These are phyloP conservation scores for Annulohypoxylon moriforme DNA, from an alignment of 495 filamentous ascomycete species.

Conservation along the genomic window DNA sequence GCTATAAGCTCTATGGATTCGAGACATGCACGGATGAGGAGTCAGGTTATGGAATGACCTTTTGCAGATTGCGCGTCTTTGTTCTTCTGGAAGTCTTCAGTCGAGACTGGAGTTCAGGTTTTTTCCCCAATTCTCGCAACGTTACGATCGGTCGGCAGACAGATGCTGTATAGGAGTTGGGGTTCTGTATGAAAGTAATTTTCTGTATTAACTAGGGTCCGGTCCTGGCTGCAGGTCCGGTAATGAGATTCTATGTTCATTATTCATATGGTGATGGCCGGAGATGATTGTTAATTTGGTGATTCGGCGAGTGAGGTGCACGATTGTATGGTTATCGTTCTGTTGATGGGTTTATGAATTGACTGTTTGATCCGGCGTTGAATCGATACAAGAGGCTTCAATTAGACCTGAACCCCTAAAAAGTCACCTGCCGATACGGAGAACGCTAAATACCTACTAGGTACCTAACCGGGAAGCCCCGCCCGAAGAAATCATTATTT, in stretches of 20 bases:
- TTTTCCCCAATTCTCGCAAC: constrained; percentile 1
- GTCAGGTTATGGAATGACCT: not conserved
- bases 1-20: not conserved
- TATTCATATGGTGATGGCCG: not conserved
- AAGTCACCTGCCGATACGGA: no score
- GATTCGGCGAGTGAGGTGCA: not conserved
- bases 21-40: not conserved
- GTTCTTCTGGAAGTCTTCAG: constrained; percentile 1
- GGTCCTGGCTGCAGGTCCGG: not conserved
- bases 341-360: not conserved
- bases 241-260: not conserved
- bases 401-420: not conserved
- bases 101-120: constrained; percentile 13
- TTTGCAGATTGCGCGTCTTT: constrained; percentile 23
- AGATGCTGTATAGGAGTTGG: constrained; percentile 12
- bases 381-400: not conserved
- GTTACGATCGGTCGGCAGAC: constrained; percentile 1
- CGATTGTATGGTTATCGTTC: not conserved
- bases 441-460: no score
- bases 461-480: no score
- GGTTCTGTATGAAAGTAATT: constrained; percentile 9
- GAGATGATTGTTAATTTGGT: not conserved
- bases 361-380: not conserved
- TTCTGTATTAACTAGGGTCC: constrained; percentile 11
- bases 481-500: no score